These are phyloP conservation scores for Podaxis mareebaensis DNA, from an alignment of 768 basidiomycete species.

Conservation along the genomic window DNA sequence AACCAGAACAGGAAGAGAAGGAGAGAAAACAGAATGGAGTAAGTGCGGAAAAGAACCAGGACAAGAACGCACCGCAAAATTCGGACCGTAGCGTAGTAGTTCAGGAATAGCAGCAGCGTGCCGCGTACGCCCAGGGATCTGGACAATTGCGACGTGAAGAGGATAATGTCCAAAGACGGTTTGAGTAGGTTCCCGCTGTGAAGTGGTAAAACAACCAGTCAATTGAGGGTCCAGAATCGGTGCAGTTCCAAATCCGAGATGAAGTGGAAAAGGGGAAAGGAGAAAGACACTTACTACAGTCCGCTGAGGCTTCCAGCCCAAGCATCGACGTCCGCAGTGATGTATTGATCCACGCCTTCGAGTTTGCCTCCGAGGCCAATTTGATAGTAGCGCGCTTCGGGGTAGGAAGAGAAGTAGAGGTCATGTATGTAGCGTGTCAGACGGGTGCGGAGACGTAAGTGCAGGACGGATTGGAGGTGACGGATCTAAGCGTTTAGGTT, in stretches of 20 bases:
- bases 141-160: slow-evolving; percentile 92
- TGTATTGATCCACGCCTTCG: slow-evolving; percentile 87
- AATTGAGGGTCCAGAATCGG: not conserved
- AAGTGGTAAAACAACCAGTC: not conserved
- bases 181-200: slow-evolving; percentile 89
- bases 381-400: slow-evolving; percentile 71
- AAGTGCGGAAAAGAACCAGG: not conserved
- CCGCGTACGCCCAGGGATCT: slow-evolving; percentile 86
- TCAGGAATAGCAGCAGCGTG: slow-evolving; percentile 73
- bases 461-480: slow-evolving; percentile 84
- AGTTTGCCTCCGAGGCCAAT: slow-evolving; percentile 31
- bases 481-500: slow-evolving; percentile 58
- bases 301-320: slow-evolving; percentile 87
- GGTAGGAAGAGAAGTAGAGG: slow-evolving; percentile 80
- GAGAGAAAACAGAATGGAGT: not conserved
- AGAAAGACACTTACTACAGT: slow-evolving; percentile 69
- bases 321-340: slow-evolving; percentile 88
- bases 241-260: not conserved
- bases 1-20: not conserved
- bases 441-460: slow-evolving; percentile 79
- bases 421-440: slow-evolving; percentile 91
- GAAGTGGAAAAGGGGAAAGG: not conserved
- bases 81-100: slow-evolving; percentile 84
- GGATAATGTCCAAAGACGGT: slow-evolving; percentile 83
- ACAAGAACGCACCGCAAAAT: slow-evolving; percentile 44